These are phyloP conservation scores for Plectosphaerella sp. DNA, from an alignment of 2,329 filamentous ascomycete species.

Conservation along the genomic window DNA sequence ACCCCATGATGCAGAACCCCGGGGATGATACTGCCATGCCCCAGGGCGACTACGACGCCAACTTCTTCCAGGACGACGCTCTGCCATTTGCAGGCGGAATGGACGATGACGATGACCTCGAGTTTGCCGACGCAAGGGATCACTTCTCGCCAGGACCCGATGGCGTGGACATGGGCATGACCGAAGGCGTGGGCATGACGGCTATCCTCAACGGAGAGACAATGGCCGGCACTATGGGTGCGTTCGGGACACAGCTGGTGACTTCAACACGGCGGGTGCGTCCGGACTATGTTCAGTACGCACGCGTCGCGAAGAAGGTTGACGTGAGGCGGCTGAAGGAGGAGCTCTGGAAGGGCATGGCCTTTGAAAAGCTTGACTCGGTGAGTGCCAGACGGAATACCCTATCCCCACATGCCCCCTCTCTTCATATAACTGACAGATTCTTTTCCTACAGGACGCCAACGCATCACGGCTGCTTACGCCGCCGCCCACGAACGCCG, in stretches of 20 bases:
- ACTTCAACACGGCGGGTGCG: slow-evolving; percentile 59
- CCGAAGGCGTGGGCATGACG: slow-evolving; percentile 41
- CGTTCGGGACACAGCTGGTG: slow-evolving; percentile 64
- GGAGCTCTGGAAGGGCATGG: slow-evolving; percentile 66
- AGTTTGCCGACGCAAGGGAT: slow-evolving; percentile 78
- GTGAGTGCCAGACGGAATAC: slow-evolving; percentile 25
- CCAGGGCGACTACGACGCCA: slow-evolving; percentile 85
- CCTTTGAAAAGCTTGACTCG: slow-evolving; percentile 42
- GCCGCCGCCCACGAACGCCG: slow-evolving; percentile 26
- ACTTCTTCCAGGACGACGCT: slow-evolving; percentile 93
- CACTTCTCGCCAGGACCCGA: slow-evolving; percentile 67
- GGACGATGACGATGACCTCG: slow-evolving; percentile 57
- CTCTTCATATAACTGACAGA: neutral
- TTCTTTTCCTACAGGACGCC: slow-evolving; percentile 3
- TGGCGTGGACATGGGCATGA: slow-evolving; percentile 36
- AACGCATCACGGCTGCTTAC: slow-evolving; percentile 12
- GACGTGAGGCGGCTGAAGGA: slow-evolving; percentile 66
- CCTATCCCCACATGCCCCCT: neutral
- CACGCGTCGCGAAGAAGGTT: slow-evolving; percentile 66
- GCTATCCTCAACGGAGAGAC: slow-evolving; percentile 47
- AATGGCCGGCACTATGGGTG: slow-evolving; percentile 38
- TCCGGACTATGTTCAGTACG: slow-evolving; percentile 68
- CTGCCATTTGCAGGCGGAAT: slow-evolving; percentile 62
- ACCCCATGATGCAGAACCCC: slow-evolving; percentile 29
- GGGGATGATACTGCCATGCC: slow-evolving; percentile 53